These are phyloP conservation scores for Calonectria pteridis DNA, from an alignment of 2,329 filamentous ascomycete genomes.

Conservation along the genomic window DNA sequence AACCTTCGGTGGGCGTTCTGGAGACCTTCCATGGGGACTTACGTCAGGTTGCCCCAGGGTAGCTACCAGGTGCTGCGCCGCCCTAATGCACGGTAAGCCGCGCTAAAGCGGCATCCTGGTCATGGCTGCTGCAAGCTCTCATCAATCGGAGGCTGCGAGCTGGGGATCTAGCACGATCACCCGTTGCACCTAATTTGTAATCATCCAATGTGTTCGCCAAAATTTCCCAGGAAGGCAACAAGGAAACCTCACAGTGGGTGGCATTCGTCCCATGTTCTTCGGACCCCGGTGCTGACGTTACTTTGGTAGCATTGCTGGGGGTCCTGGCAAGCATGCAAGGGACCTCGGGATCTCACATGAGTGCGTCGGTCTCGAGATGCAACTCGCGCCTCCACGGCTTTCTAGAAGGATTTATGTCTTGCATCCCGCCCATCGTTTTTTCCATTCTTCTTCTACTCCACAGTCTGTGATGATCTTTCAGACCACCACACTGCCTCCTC, in stretches of 20 bases:
- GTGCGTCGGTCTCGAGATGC: background rate
- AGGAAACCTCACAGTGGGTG: slow-evolving; percentile 3
- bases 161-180: slow-evolving; percentile 13
- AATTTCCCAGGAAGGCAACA: background rate
- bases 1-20: slow-evolving; percentile 5
- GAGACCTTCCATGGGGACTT: slow-evolving; percentile 6
- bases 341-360: slow-evolving; percentile 15
- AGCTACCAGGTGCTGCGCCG: background rate
- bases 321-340: slow-evolving; percentile 10
- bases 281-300: slow-evolving; percentile 19
- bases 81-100: slow-evolving; percentile 16
- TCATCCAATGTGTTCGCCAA: slow-evolving; percentile 11
- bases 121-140: background rate
- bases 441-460: background rate
- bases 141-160: slow-evolving; percentile 4
- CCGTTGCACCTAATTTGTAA: slow-evolving; percentile 12
- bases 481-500: slow-evolving; percentile 18
- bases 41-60: slow-evolving; percentile 6
- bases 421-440: slow-evolving; percentile 4
- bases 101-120: background rate
- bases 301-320: background rate
- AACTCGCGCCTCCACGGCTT: background rate
- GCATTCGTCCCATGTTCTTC: background rate
- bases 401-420: slow-evolving; percentile 9
- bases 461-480: slow-evolving; percentile 8